Evolutionary conservation across 176 grass and related monocot genomes (phyloP).

Genomic region (Leersia perrieri): DNA sequence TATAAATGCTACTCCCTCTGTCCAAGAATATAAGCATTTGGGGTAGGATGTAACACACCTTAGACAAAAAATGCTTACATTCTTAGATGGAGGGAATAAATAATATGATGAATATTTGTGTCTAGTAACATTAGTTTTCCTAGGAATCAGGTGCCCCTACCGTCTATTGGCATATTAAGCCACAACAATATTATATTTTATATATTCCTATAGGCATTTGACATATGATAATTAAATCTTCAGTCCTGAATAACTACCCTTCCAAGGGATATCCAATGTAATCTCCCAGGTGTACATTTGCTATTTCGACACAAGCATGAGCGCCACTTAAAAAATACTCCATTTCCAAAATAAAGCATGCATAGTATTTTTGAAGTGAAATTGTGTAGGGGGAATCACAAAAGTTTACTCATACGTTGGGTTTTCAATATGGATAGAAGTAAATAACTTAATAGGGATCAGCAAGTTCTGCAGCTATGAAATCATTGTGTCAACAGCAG

Average conservation of each 20-base stretch:
- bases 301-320: not conserved
- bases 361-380: not conserved
- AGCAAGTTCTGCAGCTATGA: conserved; percentile 3
- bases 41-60: too few relatives aligned
- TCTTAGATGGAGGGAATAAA: too few relatives aligned
- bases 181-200: not conserved
- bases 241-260: not conserved
- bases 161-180: not conserved
- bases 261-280: not conserved
- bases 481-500: conserved; percentile 1
- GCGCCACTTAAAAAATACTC: not conserved
- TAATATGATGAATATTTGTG: not conserved
- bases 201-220: not conserved
- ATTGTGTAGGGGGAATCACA: not conserved
- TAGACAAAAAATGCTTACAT: too few relatives aligned
- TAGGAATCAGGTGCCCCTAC: not conserved
- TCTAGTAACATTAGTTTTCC: not conserved
- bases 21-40: too few relatives aligned
- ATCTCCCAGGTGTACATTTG: not conserved
- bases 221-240: not conserved
- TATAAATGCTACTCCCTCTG: not conserved
- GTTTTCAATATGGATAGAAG: conserved; percentile 8
- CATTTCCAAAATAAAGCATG: not conserved
- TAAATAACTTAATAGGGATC: conserved; percentile 11
- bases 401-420: not conserved